Evolutionary conservation across 192 early-diverging fungal genomes (phyloP).

Genomic region (Podila horticola): DNA sequence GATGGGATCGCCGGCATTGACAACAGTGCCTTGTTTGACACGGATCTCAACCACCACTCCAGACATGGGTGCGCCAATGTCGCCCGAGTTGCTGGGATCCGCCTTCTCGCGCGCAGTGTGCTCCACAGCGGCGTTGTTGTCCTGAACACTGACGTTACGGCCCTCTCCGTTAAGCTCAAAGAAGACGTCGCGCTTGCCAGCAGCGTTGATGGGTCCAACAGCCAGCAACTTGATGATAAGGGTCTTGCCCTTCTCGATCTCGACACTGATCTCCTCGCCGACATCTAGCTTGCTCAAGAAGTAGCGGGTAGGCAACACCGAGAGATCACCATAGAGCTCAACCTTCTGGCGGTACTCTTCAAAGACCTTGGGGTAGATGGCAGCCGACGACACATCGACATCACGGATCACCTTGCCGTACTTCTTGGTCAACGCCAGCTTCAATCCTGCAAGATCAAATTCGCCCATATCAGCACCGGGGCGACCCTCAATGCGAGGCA

Average conservation of each 20-base stretch:
- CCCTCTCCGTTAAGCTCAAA: constrained; percentile 97
- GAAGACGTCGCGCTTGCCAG: constrained; percentile 89
- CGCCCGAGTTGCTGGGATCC: constrained; percentile 76
- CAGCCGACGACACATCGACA: constrained; percentile 87
- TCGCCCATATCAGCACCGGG: constrained; percentile 85
- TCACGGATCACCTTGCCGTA: constrained; percentile 86
- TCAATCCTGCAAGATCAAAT: constrained; percentile 81
- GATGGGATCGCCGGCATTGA: constrained; percentile 92
- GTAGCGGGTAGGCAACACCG: constrained; percentile 90
- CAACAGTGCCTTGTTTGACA: constrained; percentile 78
- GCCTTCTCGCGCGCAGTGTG: constrained; percentile 79
- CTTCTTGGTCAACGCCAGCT: constrained; percentile 80
- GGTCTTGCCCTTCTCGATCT: constrained; percentile 89
- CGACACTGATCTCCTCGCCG: constrained; percentile 90
- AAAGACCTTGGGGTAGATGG: constrained; percentile 95
- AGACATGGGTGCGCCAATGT: constrained; percentile 96
- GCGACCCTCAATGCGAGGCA: constrained; percentile 81
- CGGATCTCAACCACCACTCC: constrained; percentile 95
- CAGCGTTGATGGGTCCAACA: constrained; percentile 83
- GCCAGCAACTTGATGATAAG: constrained; percentile 92
- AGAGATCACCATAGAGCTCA: constrained; percentile 87
- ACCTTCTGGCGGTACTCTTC: constrained; percentile 79
- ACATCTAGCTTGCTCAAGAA: constrained; percentile 89
- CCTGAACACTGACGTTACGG: constrained; percentile 80
- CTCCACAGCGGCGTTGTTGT: constrained; percentile 71